Conservation (phyloP, 345 rosid genomes). For the Rhodamnia argentea region DNA sequence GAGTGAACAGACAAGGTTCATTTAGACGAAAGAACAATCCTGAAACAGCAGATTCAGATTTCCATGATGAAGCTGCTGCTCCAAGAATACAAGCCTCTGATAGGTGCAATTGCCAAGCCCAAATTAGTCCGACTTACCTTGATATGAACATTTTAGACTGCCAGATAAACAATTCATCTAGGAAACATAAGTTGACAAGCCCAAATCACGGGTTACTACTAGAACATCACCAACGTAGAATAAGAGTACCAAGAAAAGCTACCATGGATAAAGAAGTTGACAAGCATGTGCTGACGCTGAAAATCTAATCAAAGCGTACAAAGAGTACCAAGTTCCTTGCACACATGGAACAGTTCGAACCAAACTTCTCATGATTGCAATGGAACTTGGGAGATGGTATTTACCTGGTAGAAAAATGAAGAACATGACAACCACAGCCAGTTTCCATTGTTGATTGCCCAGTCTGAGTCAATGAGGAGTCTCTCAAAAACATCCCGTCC, state of each 20-base stretch:
- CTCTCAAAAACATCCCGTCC: slow-evolving; percentile 95
- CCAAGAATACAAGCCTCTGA: background rate
- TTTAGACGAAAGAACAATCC: background rate
- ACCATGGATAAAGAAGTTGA: background rate
- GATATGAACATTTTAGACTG: background rate
- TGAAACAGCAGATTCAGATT: background rate
- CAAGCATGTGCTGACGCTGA: background rate
- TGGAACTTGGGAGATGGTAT: background rate
- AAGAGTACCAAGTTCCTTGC: background rate
- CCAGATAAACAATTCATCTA: background rate
- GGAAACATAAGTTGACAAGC: background rate
- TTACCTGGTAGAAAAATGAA: slow-evolving; percentile 93
- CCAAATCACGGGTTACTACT: background rate
- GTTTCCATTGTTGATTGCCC: slow-evolving; percentile 91
- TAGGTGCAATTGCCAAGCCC: background rate
- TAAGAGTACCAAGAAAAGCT: background rate
- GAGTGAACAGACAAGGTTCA: background rate
- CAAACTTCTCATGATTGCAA: background rate
- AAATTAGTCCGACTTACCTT: background rate
- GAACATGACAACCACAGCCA: slow-evolving; percentile 98
- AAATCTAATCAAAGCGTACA: background rate
- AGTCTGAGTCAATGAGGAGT: slow-evolving; percentile 88
- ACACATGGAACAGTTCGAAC: background rate
- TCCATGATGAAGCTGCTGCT: background rate
- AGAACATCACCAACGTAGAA: background rate